Evolutionary conservation across 768 basidiomycete species (phyloP).

Genomic region (Psilocybe subaeruginosa): DNA sequence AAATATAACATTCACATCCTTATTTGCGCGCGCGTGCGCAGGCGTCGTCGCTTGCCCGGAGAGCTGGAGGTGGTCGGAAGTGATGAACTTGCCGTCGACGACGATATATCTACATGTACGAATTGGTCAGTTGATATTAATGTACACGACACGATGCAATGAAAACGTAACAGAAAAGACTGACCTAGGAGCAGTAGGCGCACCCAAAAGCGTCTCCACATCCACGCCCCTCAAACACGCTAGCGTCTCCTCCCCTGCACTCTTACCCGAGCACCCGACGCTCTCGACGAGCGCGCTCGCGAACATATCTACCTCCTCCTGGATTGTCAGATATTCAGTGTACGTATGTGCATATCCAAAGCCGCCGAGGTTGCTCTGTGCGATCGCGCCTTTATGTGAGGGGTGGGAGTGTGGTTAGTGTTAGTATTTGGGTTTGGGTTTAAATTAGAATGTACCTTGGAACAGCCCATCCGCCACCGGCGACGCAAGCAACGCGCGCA

Average conservation of each 20-base stretch:
- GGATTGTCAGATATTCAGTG: conserved; percentile 50
- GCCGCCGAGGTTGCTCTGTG: conserved; percentile 52
- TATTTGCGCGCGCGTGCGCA: not conserved
- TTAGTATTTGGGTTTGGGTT: not conserved
- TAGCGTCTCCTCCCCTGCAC: conserved; percentile 26
- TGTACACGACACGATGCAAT: not conserved
- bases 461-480: conserved; percentile 39
- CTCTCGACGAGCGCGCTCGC: conserved; percentile 37
- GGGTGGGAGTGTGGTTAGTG: not conserved
- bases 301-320: conserved; percentile 36
- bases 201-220: conserved; percentile 38
- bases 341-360: conserved; percentile 51
- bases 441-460: not conserved
- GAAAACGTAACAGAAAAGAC: too few species aligned
- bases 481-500: conserved; percentile 39
- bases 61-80: conserved; percentile 38
- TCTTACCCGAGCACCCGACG: conserved; percentile 39
- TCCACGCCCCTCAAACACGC: conserved; percentile 39
- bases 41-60: conserved; percentile 37
- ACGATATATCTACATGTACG: conserved; percentile 36
- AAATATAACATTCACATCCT: conserved; percentile 46
- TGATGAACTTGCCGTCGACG: conserved; percentile 51
- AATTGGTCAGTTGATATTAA: too few species aligned
- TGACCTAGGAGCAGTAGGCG: conserved; percentile 30
- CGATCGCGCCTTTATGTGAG: conserved; percentile 34